These are phyloP conservation scores for Plasmodium falciparum DNA, from an alignment of 169 alveolate genomes.

Conservation along the genomic window DNA sequence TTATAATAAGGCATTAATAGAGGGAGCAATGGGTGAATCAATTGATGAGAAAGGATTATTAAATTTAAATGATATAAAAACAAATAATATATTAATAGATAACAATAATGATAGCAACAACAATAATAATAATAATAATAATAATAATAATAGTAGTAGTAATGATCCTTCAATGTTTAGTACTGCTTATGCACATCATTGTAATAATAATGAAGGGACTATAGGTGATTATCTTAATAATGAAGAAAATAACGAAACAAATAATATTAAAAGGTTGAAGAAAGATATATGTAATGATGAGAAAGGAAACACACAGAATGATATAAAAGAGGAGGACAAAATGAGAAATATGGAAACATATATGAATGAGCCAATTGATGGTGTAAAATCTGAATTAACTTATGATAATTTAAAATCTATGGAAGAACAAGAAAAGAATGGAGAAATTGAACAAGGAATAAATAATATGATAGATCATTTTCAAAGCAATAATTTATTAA, in stretches of 20 bases:
- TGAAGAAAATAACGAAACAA: constrained; percentile 20
- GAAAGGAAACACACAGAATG: constrained; percentile 13
- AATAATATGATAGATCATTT: not conserved
- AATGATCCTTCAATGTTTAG: not conserved
- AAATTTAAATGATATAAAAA: constrained; percentile 8
- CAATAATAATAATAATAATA: constrained; percentile 31
- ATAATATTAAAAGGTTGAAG: constrained; percentile 38
- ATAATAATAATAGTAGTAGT: not conserved
- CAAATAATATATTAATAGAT: constrained; percentile 21
- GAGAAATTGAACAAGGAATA: not conserved
- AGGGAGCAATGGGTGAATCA: not conserved
- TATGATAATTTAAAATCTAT: constrained; percentile 54
- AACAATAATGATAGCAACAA: constrained; percentile 14
- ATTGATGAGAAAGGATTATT: not conserved
- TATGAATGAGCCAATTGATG: not conserved
- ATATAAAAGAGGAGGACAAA: constrained; percentile 6
- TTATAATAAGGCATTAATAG: not conserved
- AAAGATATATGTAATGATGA: constrained; percentile 34
- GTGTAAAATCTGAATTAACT: constrained; percentile 51
- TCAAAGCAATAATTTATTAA: too few relatives aligned
- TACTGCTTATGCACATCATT: too few relatives aligned
- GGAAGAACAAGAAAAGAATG: constrained; percentile 38
- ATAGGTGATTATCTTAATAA: constrained; percentile 11
- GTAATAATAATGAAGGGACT: too few relatives aligned
- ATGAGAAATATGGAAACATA: not conserved